phyloP scores from a whole-genome alignment of 345 rosid genomes.

The Populus euphratica region DNA sequence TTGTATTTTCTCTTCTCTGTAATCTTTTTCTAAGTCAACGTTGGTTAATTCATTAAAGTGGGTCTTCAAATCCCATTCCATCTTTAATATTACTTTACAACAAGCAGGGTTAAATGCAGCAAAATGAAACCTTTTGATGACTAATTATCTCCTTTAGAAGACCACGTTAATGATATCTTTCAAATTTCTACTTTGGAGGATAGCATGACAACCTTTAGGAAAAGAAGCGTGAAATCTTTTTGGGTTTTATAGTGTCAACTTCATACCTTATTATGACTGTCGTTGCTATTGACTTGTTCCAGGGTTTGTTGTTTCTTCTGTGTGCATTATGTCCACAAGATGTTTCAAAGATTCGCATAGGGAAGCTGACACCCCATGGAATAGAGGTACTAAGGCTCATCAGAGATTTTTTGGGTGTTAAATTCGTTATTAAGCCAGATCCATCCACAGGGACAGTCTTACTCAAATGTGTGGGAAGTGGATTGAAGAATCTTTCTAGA shows the following conservation, averaged over 20 bases:
- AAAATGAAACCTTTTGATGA: background rate
- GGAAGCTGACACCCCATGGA: constrained; percentile 72
- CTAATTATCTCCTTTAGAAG: background rate
- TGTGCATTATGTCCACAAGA: constrained; percentile 74
- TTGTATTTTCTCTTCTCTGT: constrained; percentile 11
- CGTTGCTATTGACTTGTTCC: constrained; percentile 2
- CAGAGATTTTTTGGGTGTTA: constrained; percentile 67
- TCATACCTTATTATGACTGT: background rate
- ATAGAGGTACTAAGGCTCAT: constrained; percentile 73
- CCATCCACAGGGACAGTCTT: constrained; percentile 65
- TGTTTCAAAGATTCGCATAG: constrained; percentile 80
- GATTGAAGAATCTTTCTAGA: constrained; percentile 69
- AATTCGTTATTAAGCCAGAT: constrained; percentile 63
- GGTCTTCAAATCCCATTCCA: background rate
- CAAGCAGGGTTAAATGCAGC: background rate
- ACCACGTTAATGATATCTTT: background rate
- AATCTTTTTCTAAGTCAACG: background rate
- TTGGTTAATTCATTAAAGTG: background rate
- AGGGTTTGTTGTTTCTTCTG: constrained; percentile 77
- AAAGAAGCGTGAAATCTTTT: background rate
- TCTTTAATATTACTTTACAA: background rate
- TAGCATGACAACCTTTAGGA: background rate
- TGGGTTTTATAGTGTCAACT: background rate
- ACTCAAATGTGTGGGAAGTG: constrained; percentile 75
- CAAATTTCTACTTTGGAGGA: background rate